Evolutionary conservation across 345 rosid species (phyloP).

Genomic region (Lagerstroemia speciosa): DNA sequence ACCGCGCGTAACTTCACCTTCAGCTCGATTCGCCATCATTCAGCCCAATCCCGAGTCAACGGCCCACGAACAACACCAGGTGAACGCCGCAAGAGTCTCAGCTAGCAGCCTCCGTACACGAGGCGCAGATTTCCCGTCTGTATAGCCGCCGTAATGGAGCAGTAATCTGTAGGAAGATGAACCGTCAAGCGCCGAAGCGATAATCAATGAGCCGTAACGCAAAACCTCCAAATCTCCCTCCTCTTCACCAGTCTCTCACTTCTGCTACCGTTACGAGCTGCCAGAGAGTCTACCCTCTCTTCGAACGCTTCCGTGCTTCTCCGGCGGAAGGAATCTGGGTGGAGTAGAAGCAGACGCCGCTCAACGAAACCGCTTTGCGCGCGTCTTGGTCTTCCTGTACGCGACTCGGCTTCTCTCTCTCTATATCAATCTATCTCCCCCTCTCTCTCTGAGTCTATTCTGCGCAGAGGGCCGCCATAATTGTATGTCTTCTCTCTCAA

Average conservation of each 20-base stretch:
- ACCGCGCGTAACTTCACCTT: constrained; percentile 12
- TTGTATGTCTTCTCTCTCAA: not conserved
- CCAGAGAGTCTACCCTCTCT: not conserved
- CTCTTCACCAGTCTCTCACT: not conserved
- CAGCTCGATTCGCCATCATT: constrained; percentile 40
- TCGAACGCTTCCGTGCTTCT: not conserved
- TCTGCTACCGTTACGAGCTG: not conserved
- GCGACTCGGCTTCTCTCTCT: constrained; percentile 18
- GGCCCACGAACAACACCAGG: not conserved
- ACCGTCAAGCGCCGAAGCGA: not conserved
- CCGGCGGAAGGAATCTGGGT: not conserved
- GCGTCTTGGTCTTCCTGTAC: constrained; percentile 34
- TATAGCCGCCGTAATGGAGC: constrained; percentile 1
- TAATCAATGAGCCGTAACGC: constrained; percentile 1
- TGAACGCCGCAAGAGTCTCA: not conserved
- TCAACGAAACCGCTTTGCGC: constrained; percentile 23
- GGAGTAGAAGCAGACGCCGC: constrained; percentile 19
- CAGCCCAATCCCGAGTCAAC: constrained; percentile 10
- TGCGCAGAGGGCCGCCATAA: not conserved
- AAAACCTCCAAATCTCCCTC: not conserved
- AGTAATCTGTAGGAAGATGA: not conserved
- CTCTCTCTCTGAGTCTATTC: constrained; percentile 8
- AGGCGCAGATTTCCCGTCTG: not conserved
- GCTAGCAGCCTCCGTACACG: constrained; percentile 1
- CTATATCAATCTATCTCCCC: constrained; percentile 12